Evolutionary conservation across 768 basidiomycete genomes (phyloP).

Genomic region (Rhodotorula sphaerocarpa): DNA sequence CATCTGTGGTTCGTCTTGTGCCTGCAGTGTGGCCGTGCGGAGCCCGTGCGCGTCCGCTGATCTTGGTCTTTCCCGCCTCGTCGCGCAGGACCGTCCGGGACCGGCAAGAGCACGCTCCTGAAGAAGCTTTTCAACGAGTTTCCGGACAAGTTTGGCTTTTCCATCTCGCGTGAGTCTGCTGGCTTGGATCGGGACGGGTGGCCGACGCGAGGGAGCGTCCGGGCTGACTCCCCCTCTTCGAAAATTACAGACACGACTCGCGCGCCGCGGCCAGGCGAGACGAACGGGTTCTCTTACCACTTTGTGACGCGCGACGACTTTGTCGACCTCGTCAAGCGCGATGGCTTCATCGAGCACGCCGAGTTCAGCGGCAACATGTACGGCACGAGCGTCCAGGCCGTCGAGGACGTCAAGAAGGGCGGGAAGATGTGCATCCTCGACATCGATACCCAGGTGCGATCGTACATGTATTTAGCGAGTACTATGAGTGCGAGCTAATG

Average conservation of each 20-base stretch:
- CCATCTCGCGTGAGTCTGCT: slow-evolving; percentile 68
- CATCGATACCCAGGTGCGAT: slow-evolving; percentile 82
- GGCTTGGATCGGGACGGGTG: background rate
- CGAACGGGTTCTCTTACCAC: slow-evolving; percentile 74
- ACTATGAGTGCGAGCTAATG: too few species aligned
- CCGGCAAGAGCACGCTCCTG: slow-evolving; percentile 87
- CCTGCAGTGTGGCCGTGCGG: background rate
- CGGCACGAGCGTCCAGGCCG: slow-evolving; percentile 76
- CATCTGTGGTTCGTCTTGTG: slow-evolving; percentile 55
- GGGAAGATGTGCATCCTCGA: slow-evolving; percentile 85
- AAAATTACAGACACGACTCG: slow-evolving; percentile 73
- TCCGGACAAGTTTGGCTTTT: slow-evolving; percentile 83
- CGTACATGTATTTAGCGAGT: too few species aligned
- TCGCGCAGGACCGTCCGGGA: slow-evolving; percentile 61
- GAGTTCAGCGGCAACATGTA: slow-evolving; percentile 88
- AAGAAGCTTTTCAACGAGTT: slow-evolving; percentile 67
- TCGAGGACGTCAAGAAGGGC: slow-evolving; percentile 58
- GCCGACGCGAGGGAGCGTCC: too few species aligned
- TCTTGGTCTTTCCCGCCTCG: background rate
- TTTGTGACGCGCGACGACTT: slow-evolving; percentile 70
- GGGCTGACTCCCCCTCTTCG: background rate
- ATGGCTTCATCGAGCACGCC: slow-evolving; percentile 87
- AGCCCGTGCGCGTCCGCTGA: too few species aligned
- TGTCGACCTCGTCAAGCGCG: slow-evolving; percentile 56
- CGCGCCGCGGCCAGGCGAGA: slow-evolving; percentile 68